Percentiles rank a stretch among this genome's conserved stretches.
These are phyloP conservation scores for Alternaria brassicicola DNA, from an alignment of 2,329 filamentous ascomycete genomes.

Conservation along the genomic window DNA sequence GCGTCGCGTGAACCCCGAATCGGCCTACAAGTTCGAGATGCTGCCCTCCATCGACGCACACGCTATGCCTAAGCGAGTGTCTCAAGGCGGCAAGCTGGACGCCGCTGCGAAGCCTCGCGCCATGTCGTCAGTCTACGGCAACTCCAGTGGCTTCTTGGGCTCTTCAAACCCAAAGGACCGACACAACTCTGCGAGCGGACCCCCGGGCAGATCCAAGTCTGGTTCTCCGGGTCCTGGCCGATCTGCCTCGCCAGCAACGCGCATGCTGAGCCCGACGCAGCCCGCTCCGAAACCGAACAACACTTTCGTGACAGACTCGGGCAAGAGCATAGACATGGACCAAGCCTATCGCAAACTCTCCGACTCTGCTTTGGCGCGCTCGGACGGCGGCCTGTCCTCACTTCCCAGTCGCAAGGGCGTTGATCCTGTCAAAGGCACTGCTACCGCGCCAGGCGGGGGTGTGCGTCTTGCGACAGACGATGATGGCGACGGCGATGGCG, in stretches of 20 bases:
- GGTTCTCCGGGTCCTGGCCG: constrained; percentile 47
- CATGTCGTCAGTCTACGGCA: constrained; percentile 54
- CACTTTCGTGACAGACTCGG: constrained; percentile 64
- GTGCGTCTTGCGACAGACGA: constrained; percentile 61
- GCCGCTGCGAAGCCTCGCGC: constrained; percentile 46
- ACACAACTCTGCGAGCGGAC: constrained; percentile 49
- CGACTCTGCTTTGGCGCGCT: constrained; percentile 70
- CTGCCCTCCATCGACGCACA: constrained; percentile 53
- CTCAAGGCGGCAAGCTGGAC: constrained; percentile 52
- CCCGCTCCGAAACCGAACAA: constrained; percentile 49
- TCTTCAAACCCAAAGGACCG: constrained; percentile 39
- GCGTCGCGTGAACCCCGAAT: constrained; percentile 48
- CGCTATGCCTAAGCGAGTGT: constrained; percentile 51
- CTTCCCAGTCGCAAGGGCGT: constrained; percentile 59
- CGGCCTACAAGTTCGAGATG: constrained; percentile 55
- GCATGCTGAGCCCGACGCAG: constrained; percentile 56
- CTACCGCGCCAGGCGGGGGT: constrained; percentile 55
- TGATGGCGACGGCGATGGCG: constrained; percentile 51
- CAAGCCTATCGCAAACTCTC: constrained; percentile 74
- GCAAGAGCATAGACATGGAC: constrained; percentile 68
- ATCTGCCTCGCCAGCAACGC: constrained; percentile 46
- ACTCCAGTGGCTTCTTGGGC: constrained; percentile 28
- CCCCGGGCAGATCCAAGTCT: constrained; percentile 47
- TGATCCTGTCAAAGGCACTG: constrained; percentile 48
- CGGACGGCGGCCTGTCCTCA: constrained; percentile 67